A percentile compares a stretch with the other conserved stretches of the same genome.
These are phyloP conservation scores for Melampsora abietis-canadensis DNA, from an alignment of 1,284 basidiomycete species.

Conservation along the genomic window DNA sequence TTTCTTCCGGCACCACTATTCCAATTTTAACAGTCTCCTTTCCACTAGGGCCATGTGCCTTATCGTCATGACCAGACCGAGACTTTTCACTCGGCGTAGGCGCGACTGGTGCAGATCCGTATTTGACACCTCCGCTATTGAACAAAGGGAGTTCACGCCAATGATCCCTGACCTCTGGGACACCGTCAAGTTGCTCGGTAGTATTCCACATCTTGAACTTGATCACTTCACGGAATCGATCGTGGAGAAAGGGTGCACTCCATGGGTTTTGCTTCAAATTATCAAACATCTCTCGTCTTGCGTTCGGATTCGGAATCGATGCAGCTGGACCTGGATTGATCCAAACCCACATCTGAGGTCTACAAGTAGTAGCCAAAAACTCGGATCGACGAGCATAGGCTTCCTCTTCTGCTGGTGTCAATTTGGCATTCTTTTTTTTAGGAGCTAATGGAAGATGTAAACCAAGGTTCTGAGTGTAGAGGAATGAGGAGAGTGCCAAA, in stretches of 20 bases:
- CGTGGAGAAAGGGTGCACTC: conserved; percentile 77
- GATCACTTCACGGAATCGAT: conserved; percentile 72
- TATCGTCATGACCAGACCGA: conserved; percentile 55
- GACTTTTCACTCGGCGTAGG: conserved; percentile 46
- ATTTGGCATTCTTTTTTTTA: conserved; percentile 26
- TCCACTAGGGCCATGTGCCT: conserved; percentile 46
- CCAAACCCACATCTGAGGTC: conserved; percentile 81
- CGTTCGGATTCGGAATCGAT: conserved; percentile 68
- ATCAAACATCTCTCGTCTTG: conserved; percentile 65
- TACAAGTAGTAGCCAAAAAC: conserved; percentile 57
- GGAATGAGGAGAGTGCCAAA: conserved; percentile 70
- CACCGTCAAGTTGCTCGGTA: conserved; percentile 76
- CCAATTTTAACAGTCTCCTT: conserved; percentile 45
- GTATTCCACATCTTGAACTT: conserved; percentile 87
- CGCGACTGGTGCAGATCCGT: conserved; percentile 51
- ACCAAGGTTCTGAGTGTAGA: conserved; percentile 76
- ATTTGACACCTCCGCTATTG: conserved; percentile 70
- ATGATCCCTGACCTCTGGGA: conserved; percentile 70
- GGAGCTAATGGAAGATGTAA: conserved; percentile 57
- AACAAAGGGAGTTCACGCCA: conserved; percentile 69
- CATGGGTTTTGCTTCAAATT: conserved; percentile 72
- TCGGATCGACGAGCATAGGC: conserved; percentile 23
- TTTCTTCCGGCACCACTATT: conserved; percentile 48
- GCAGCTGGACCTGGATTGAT: conserved; percentile 70
- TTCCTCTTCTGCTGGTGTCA: conserved; percentile 42